Evolutionary conservation across 2,329 filamentous ascomycete genomes (phyloP).

Genomic region (Zymoseptoria tritici): DNA sequence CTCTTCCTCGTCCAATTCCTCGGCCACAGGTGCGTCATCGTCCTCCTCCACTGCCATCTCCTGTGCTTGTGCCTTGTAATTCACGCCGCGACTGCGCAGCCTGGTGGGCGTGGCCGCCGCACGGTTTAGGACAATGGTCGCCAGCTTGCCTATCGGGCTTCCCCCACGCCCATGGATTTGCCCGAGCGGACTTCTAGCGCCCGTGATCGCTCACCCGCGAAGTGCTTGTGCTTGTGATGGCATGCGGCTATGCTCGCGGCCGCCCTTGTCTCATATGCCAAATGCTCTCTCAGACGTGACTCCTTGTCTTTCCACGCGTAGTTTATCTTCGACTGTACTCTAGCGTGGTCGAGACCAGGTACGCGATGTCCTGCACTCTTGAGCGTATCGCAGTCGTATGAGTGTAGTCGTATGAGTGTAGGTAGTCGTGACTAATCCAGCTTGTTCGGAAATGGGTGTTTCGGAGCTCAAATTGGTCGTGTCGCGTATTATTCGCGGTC

Average conservation of each 20-base stretch:
- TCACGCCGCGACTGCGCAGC: slow-evolving; percentile 29
- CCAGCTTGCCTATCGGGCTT: slow-evolving; percentile 22
- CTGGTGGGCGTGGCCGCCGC: slow-evolving; percentile 26
- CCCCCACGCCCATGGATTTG: slow-evolving; percentile 15
- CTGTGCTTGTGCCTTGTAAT: slow-evolving; percentile 19
- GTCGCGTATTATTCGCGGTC: slow-evolving; percentile 9
- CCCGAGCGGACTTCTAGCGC: not conserved
- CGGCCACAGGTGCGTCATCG: slow-evolving; percentile 22
- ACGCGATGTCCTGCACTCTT: not conserved
- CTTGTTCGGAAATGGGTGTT: slow-evolving; percentile 1
- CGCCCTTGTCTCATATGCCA: slow-evolving; percentile 6
- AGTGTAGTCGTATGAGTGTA: not conserved
- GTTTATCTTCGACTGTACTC: slow-evolving; percentile 1
- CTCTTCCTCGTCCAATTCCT: slow-evolving; percentile 21
- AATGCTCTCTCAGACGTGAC: slow-evolving; percentile 13
- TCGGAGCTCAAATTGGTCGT: not conserved
- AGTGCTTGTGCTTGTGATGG: not conserved
- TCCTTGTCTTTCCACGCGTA: slow-evolving; percentile 11
- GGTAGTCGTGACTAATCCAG: slow-evolving; percentile 12
- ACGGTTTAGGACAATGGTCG: slow-evolving; percentile 28
- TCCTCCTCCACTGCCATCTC: slow-evolving; percentile 20
- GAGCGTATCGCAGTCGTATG: not conserved
- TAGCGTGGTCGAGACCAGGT: not conserved
- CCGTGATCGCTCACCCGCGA: not conserved
- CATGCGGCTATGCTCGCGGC: not conserved